Base-by-base conservation (phyloP, 2,329 filamentous ascomycete species). In the Fusarium anguioides region DNA sequence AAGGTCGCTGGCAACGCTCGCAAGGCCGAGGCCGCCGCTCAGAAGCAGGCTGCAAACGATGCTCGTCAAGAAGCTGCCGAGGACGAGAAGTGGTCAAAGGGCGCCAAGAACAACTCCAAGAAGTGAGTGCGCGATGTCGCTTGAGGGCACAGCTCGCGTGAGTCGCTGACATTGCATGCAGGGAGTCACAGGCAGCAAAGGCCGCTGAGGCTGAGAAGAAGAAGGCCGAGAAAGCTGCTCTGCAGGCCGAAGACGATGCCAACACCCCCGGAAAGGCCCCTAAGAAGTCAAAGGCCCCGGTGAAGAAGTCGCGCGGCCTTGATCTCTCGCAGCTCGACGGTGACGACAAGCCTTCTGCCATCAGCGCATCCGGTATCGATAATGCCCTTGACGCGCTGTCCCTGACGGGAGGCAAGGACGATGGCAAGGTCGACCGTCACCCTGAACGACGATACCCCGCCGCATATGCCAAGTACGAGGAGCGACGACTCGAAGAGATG, bases 331-430 rank as follows among this genome's bases (percentile, higher is more conserved):
- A 92, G 76, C 89, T 97, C 68, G 92, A 96, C 72, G 83, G 79
- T 64, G 83, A 80, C 44, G 86, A 87, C 64, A 84, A 83, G 66
- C 80, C 88, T 11, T 71, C 83, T 0, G 80, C 91, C 0, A 85
- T 97, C 73, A 94, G 91, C 77, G 94, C 94, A 5, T 86, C 91
- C 1, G 94, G 94, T 74, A 97, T 99, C 78, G 94, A 98, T 78
- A 95, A 97, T 74, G 94, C 94, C 1, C 87, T 98, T 47, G 94
- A 97, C 73, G 94, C 94, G 5, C 86, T 98, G 26, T 89, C 88
- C 4, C 79, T 97, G 50, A 84, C 85, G 17, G 80, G 79, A 24
- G 79, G 82, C 37, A 77, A 82, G n/a, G 83, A 86, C 48, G 81
- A 84, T 20, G 80, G 86, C 60, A 93, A 96, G 82, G 79, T 99